Conservation (phyloP, 805 yeast species). For the Ogataea henricii region DNA sequence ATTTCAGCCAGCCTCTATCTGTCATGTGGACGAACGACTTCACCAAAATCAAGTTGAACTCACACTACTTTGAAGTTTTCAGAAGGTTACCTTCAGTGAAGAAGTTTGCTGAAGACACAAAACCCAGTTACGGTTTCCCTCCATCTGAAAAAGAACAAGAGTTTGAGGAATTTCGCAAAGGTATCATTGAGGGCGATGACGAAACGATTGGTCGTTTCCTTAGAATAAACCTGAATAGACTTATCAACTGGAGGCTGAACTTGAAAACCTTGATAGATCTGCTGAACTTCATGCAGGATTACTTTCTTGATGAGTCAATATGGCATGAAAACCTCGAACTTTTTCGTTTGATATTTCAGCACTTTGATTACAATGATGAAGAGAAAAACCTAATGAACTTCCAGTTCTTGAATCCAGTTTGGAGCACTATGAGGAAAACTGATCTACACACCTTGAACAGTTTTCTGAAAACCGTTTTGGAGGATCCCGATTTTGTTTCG, state of each 20-base stretch:
- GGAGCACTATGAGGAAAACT: conserved; percentile 14
- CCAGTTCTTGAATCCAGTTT: conserved; percentile 28
- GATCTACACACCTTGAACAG: conserved; percentile 16
- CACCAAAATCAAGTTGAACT: conserved; percentile 23
- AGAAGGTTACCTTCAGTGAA: conserved; percentile 33
- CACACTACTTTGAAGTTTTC: conserved; percentile 30
- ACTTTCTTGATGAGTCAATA: conserved; percentile 24
- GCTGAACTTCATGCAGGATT: conserved; percentile 30
- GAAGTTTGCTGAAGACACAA: conserved; percentile 14
- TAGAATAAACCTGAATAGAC: conserved; percentile 27
- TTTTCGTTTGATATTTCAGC: conserved; percentile 28
- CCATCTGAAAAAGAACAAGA: conserved; percentile 9
- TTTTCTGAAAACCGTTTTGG: conserved; percentile 24
- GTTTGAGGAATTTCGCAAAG: conserved; percentile 21
- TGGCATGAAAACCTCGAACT: conserved; percentile 35
- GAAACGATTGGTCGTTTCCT: conserved; percentile 24
- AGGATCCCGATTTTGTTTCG: conserved; percentile 29
- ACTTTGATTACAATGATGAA: conserved; percentile 17
- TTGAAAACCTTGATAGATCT: conserved; percentile 32
- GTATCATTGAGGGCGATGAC: conserved; percentile 25
- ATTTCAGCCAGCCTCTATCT: conserved; percentile 36
- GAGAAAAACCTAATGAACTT: conserved; percentile 11
- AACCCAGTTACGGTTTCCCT: background rate
- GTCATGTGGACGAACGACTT: conserved; percentile 36
- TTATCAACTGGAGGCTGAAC: conserved; percentile 34